A percentile compares a stretch with the other conserved stretches of the same genome.
phyloP scores from a whole-genome alignment of 2,329 filamentous ascomycete species.

The Sarocladium brachiariae region DNA sequence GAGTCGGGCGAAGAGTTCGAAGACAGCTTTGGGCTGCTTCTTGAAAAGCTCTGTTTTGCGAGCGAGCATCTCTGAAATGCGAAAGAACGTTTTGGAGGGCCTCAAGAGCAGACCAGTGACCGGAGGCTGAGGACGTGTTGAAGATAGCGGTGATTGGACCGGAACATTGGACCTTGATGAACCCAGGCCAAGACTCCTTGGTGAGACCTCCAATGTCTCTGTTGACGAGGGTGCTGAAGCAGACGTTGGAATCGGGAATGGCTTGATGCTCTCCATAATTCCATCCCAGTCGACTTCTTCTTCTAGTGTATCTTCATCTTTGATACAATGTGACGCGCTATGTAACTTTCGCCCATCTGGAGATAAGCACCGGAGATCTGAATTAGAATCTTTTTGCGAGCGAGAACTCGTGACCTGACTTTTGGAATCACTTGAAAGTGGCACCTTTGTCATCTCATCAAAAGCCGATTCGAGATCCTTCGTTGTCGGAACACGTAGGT shows the following conservation, averaged over 20 bases:
- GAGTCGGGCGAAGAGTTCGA: slow-evolving; percentile 60
- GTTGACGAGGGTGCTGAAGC: not conserved
- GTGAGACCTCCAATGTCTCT: not conserved
- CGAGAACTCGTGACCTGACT: slow-evolving; percentile 26
- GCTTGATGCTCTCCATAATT: not conserved
- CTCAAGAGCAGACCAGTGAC: slow-evolving; percentile 8
- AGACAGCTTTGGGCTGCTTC: slow-evolving; percentile 32
- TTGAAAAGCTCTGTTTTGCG: slow-evolving; percentile 30
- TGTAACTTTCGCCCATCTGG: slow-evolving; percentile 10
- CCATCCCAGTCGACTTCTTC: slow-evolving; percentile 35
- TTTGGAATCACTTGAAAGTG: slow-evolving; percentile 26
- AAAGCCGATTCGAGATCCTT: not conserved
- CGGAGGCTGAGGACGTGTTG: not conserved
- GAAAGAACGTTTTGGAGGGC: slow-evolving; percentile 48
- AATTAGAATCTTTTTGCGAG: slow-evolving; percentile 28
- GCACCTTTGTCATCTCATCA: not conserved
- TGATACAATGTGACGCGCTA: not conserved
- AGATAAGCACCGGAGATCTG: slow-evolving; percentile 28
- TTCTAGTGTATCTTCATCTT: slow-evolving; percentile 18
- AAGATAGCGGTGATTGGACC: not conserved
- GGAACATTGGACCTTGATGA: not conserved
- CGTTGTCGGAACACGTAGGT: not conserved
- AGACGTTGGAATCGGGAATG: not conserved
- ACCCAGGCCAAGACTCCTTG: not conserved
- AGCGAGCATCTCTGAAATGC: slow-evolving; percentile 52